phyloP scores from a whole-genome alignment of 2,329 filamentous ascomycete genomes.

The Penicillium sp. region DNA sequence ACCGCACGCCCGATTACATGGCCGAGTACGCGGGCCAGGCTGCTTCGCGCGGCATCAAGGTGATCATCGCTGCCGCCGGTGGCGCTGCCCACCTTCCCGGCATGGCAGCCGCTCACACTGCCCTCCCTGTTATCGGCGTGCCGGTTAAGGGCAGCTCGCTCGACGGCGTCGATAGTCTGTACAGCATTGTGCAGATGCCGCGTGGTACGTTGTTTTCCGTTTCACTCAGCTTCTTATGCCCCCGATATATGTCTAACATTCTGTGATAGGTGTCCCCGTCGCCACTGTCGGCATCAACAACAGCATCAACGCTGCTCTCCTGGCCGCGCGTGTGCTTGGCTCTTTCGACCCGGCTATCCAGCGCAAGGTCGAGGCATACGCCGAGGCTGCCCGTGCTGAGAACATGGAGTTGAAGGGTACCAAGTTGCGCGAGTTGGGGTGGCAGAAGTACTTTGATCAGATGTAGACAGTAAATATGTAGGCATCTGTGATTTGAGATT shows the following conservation, averaged over 20 bases:
- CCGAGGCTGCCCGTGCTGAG: slow-evolving; percentile 34
- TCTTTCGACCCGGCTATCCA: slow-evolving; percentile 37
- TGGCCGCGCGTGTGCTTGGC: slow-evolving; percentile 62
- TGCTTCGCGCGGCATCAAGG: slow-evolving; percentile 57
- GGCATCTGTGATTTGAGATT: neutral
- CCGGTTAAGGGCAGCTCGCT: slow-evolving; percentile 65
- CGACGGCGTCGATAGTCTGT: slow-evolving; percentile 62
- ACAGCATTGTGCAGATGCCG: slow-evolving; percentile 72
- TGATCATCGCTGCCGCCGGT: slow-evolving; percentile 67
- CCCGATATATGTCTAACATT: slow-evolving; percentile 2
- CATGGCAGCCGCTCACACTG: slow-evolving; percentile 64
- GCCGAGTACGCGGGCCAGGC: slow-evolving; percentile 56
- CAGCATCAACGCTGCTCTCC: slow-evolving; percentile 64
- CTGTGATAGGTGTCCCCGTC: slow-evolving; percentile 53
- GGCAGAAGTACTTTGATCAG: slow-evolving; percentile 40
- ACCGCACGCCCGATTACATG: slow-evolving; percentile 65
- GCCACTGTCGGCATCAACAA: slow-evolving; percentile 74
- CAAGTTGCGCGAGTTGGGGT: slow-evolving; percentile 37
- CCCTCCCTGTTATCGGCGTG: slow-evolving; percentile 67
- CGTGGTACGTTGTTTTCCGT: slow-evolving; percentile 37
- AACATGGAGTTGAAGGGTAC: slow-evolving; percentile 38
- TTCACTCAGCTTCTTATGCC: neutral
- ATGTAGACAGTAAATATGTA: slow-evolving; percentile 25
- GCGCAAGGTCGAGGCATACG: slow-evolving; percentile 38
- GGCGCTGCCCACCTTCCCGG: slow-evolving; percentile 66